Evolutionary conservation across 768 basidiomycete genomes (phyloP).

Genomic region (Russula foetens): DNA sequence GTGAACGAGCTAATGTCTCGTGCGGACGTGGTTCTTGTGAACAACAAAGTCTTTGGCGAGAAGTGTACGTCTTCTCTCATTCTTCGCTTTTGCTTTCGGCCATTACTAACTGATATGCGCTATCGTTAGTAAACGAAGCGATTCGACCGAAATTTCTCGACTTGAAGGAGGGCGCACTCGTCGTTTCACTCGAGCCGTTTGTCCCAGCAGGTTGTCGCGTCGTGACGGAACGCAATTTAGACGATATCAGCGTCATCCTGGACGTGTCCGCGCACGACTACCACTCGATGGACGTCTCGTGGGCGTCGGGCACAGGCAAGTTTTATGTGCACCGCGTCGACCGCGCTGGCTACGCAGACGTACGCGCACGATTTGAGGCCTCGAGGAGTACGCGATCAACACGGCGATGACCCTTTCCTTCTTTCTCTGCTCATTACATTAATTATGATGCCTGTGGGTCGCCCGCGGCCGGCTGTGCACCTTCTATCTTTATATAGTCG

Average conservation of each 20-base stretch:
- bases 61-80: conserved; percentile 46
- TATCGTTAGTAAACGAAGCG: conserved; percentile 67
- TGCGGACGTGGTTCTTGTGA: conserved; percentile 89
- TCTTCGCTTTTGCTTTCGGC: not conserved
- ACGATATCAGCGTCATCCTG: conserved; percentile 78
- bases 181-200: conserved; percentile 84
- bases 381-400: conserved; percentile 15
- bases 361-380: conserved; percentile 18
- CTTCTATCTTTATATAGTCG: not conserved
- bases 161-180: conserved; percentile 84
- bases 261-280: conserved; percentile 36
- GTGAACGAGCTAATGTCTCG: conserved; percentile 62
- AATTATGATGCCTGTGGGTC: not conserved
- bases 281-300: conserved; percentile 50
- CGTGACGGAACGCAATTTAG: conserved; percentile 76
- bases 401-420: conserved; percentile 2
- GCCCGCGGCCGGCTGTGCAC: not conserved
- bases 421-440: not conserved
- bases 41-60: conserved; percentile 79
- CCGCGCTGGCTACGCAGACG: conserved; percentile 46
- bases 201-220: conserved; percentile 59
- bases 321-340: conserved; percentile 77
- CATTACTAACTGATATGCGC: not conserved
- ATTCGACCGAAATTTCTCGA: conserved; percentile 88
- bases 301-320: conserved; percentile 62